Base-by-base conservation (phyloP, 139 green algal species). In the Ettlia oleoabundans region DNA sequence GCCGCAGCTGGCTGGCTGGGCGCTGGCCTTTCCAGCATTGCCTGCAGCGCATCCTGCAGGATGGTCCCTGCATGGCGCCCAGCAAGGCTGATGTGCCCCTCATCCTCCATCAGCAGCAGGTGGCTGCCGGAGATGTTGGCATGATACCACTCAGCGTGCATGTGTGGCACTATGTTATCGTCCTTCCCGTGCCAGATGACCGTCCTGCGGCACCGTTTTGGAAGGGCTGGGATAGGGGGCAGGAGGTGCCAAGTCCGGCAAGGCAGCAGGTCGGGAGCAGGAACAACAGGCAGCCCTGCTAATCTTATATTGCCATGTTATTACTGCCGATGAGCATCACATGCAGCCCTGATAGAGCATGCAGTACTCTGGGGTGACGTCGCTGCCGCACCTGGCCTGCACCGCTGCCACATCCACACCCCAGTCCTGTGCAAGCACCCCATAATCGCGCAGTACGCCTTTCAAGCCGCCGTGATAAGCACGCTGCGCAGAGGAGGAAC, bases 21-120 rank as follows among this genome's bases (percentile, higher is more conserved):
- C n/a, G n/a, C n/a, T n/a, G n/a, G n/a, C n/a, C n/a, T n/a, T n/a
- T n/a, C n/a, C n/a, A n/a, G n/a, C n/a, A n/a, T n/a, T n/a, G n/a
- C n/a, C n/a, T n/a, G n/a, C n/a, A n/a, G n/a, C 13, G 22, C n/a
- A 28, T 77, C 69, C 3, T 30, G 18, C n/a, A 63, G 5, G 30
- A 77, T 77, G 15, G 4, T 18, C 7, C 15, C 42, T 0, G 28
- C 42, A 8, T 77, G 69, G 7, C 69, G 43, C 1, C 69, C 69
- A n/a, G n/a, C 69, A n/a, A 81, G 58, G 51, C 51, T 81, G 55
- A 81, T 70, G 74, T 81, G 74, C 26, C 74, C 74, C 28, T 81
- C 37, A 9, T 41, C 55, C 18, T 53, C 26, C 53, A 81, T n/a
- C 2, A 81, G 22, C 2, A 32, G 38, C 55, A 70, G 74, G 35